A percentile compares a stretch with the other conserved stretches of the same genome.
These are phyloP conservation scores for Albizia julibrissin DNA, from an alignment of 306 rosid species.

Conservation along the genomic window DNA sequence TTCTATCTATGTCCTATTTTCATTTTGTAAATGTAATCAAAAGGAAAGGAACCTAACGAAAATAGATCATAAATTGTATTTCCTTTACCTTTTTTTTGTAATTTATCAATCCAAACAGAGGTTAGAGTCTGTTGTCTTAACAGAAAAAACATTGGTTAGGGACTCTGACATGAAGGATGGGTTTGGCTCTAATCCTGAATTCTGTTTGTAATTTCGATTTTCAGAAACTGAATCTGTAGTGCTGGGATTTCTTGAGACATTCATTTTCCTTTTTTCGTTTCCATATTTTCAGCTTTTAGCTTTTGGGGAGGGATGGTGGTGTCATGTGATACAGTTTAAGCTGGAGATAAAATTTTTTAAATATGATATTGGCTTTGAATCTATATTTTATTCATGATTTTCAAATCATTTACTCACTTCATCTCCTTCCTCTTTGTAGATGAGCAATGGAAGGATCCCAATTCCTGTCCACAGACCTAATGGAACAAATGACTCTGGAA, in stretches of 20 bases:
- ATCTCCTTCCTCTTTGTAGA: slow-evolving; percentile 44
- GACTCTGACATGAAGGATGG: not conserved
- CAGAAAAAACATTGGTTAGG: not conserved
- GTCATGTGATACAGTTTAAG: not conserved
- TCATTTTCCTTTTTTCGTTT: slow-evolving; percentile 16
- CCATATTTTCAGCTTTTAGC: not conserved
- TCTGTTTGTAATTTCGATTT: not conserved
- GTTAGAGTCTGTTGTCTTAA: not conserved
- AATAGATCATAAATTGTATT: not conserved
- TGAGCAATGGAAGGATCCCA: slow-evolving; percentile 71
- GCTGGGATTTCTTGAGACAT: slow-evolving; percentile 8
- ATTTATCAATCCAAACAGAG: not conserved
- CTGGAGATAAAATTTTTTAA: not conserved
- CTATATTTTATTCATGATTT: not conserved
- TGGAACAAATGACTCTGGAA: slow-evolving; percentile 65
- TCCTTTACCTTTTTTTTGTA: not conserved
- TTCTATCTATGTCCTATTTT: not conserved
- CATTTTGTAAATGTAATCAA: not conserved
- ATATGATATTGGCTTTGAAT: not conserved
- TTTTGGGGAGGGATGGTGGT: not conserved
- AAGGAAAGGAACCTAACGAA: not conserved
- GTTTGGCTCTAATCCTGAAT: not conserved
- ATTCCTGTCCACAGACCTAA: slow-evolving; percentile 78
- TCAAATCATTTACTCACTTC: not conserved
- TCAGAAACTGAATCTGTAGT: not conserved